phyloP scores from a whole-genome alignment of 164 flowering plant genomes.

The Aristolochia fimbriata region DNA sequence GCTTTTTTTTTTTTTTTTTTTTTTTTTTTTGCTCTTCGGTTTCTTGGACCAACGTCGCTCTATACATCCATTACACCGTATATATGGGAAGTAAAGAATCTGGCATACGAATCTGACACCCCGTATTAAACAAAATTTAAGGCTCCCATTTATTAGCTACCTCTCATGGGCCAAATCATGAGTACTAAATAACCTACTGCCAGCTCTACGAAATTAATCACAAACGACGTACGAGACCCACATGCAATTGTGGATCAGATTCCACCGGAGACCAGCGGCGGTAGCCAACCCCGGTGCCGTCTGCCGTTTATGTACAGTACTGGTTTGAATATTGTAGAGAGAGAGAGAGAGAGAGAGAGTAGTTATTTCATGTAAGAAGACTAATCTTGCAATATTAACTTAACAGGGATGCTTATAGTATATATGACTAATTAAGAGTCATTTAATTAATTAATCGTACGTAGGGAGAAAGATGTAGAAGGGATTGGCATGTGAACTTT shows the following conservation, averaged over 20 bases:
- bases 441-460: not conserved
- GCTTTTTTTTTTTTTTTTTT: not conserved
- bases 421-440: not conserved
- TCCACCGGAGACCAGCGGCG: not conserved
- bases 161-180: slow-evolving; percentile 4
- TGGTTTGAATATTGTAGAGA: not conserved
- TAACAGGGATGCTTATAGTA: not conserved
- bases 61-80: not conserved
- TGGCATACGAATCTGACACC: not conserved
- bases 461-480: not conserved
- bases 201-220: slow-evolving; percentile 4
- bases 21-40: not conserved
- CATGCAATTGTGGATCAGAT: slow-evolving; percentile 6
- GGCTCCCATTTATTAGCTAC: slow-evolving; percentile 6
- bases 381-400: not conserved
- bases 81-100: not conserved
- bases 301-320: too few relatives aligned
- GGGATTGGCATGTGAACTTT: slow-evolving; percentile 19
- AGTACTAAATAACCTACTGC: not conserved
- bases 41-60: not conserved
- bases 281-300: too few relatives aligned
- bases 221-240: not conserved
- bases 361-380: too few relatives aligned
- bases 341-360: too few relatives aligned
- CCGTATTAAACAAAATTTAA: slow-evolving; percentile 1